Evolutionary conservation across 2,329 filamentous ascomycete genomes (phyloP), one percentile per base, ranked within the genome.

Genomic region (Cladophialophora yegresii): DNA sequence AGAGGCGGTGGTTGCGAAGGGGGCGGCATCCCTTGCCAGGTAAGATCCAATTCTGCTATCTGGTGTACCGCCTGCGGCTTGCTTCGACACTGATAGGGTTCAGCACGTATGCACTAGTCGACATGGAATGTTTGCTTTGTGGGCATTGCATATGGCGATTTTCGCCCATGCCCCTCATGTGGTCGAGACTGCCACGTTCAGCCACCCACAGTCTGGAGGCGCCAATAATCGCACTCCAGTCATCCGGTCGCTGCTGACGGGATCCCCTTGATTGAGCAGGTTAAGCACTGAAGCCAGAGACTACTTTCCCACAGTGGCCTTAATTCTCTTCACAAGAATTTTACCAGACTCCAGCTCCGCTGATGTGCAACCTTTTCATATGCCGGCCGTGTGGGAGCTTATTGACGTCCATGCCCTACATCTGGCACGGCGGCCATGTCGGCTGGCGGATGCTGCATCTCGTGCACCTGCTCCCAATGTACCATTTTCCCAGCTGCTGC

Each of bases 401-500:
- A 33, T n/a, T 54, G n/a, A n/a, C 13, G n/a, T 33, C 28, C 9
- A 30, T 54, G 23, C 12, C 30, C 20, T 32, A 20, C n/a, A n/a
- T 26, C n/a, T 33, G 26, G 30, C 32, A 12, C 9, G 51, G 51
- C 51, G 12, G 23, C 51, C 51, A 54, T 33, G 16, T 54, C 30
- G 13, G n/a, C 12, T 13, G 51, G 51, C 5, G 23, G 51, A 33
- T 33, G 51, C n/a, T 30, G 51, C 51, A 54, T 30, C n/a, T 33
- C 51, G 28, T 54, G 28, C 28, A 54, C 32, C 32, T 54, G 51
- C n/a, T 30, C 23, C 30, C n/a, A 20, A 26, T 26, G 2, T 33
- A 54, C 26, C 51, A 54, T 54, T 54, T 28, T 54, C n/a, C 51
- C 30, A 22, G 33, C 51, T 33, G 51, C 51, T 54, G 33, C 51